Evolutionary conservation across 495 filamentous ascomycete genomes (phyloP).

Genomic region (Acidomyces sp.): DNA sequence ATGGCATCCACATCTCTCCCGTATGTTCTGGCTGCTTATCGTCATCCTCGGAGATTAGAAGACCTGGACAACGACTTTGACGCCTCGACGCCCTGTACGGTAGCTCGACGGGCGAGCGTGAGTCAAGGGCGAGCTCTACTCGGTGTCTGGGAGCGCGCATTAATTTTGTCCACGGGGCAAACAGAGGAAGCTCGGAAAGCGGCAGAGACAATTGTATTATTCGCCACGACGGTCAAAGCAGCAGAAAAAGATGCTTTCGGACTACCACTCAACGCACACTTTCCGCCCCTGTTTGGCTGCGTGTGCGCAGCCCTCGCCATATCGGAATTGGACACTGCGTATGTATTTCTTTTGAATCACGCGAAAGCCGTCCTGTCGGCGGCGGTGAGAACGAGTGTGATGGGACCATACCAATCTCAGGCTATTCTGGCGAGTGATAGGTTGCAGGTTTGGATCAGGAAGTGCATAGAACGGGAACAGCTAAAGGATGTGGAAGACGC

Average conservation of each 20-base stretch:
- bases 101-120: constrained; percentile 70
- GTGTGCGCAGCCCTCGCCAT: constrained; percentile 53
- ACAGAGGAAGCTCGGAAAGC: background rate
- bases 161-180: background rate
- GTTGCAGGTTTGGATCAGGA: constrained; percentile 48
- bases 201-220: constrained; percentile 13
- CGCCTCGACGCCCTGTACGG: constrained; percentile 72
- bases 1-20: constrained; percentile 71
- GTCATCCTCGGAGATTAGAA: constrained; percentile 41
- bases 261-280: constrained; percentile 42
- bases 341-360: constrained; percentile 78
- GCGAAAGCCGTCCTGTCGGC: constrained; percentile 80
- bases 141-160: constrained; percentile 64
- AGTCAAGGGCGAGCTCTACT: constrained; percentile 78
- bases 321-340: constrained; percentile 51
- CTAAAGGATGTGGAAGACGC: constrained; percentile 52
- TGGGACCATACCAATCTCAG: constrained; percentile 91
- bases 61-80: constrained; percentile 74
- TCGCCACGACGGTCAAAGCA: constrained; percentile 13
- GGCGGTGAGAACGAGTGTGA: constrained; percentile 72
- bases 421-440: constrained; percentile 55
- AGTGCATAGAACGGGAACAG: constrained; percentile 49
- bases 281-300: constrained; percentile 68
- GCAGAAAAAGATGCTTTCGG: constrained; percentile 10
- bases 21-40: constrained; percentile 67